Evolutionary conservation across 129 eudicot species (phyloP), one percentile per base, ranked within the genome.

Genomic region (Chrysanthemum seticuspe): DNA sequence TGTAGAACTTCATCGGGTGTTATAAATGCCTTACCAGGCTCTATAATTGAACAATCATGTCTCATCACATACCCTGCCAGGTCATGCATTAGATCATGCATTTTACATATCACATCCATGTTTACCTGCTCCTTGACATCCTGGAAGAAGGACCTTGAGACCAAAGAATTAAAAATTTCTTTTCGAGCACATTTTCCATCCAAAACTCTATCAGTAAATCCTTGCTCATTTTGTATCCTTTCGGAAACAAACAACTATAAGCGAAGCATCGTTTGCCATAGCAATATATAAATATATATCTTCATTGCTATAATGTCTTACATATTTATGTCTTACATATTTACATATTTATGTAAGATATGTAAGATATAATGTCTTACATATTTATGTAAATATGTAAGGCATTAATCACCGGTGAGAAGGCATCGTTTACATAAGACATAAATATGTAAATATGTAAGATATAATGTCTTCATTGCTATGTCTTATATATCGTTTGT

Each of bases 1-100:
- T 74, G 71, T 34, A 63, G 72, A n/a, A 36, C 16, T n/a, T 52
- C 70, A 64, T 64, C 18, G 6, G 72, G 65, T 40, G 74, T 44
- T 68, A 34, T 54, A 15, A 67, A 71, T 63, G 31, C 18, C 34
- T 62, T 67, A 58, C 58, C 27, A 8, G 57, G 69, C 13, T 19
- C 55, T 57, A 9, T 10, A 66, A 60, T 0, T 7, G 10, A 60
- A 23, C 40, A 60, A 11, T 60, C 44, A 60, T 60, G 36, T 23
- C 65, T 23, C n/a, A n/a, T n/a, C n/a, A n/a, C n/a, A n/a, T n/a
- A n/a, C n/a, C n/a, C n/a, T 12, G 65, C 13, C 14, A 11, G 12
- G 44, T 60, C 65, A 60, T 60, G 65, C 65, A 25, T 60, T 1
- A 60, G 65, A 12, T 60, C 65, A 23, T 60, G 65, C 0, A 60